Evolutionary conservation across 441 rosid genomes (phyloP).

Genomic region (Erysimum pusillum): DNA sequence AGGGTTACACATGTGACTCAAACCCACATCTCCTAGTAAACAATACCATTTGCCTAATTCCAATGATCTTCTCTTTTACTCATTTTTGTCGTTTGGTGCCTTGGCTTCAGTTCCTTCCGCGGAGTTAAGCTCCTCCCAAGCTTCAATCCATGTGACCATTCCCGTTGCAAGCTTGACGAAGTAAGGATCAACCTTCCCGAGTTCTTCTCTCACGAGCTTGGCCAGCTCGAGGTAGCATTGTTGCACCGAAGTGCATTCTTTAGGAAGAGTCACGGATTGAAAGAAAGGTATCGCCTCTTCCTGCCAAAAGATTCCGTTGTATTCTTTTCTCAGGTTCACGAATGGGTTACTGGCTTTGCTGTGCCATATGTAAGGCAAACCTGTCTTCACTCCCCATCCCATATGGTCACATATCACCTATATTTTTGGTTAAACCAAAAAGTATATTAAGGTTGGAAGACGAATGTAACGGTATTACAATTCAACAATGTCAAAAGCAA

Average conservation of each 20-base stretch:
- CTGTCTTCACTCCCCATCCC: conserved; percentile 66
- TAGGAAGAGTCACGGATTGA: conserved; percentile 49
- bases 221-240: conserved; percentile 56
- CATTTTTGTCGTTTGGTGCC: conserved; percentile 14
- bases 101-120: conserved; percentile 7
- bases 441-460: background rate
- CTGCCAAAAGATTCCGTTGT: conserved; percentile 61
- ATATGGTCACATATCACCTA: conserved; percentile 66
- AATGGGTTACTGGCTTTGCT: conserved; percentile 59
- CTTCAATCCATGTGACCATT: conserved; percentile 65
- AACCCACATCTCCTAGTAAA: conserved; percentile 12
- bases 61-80: conserved; percentile 23
- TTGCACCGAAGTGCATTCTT: conserved; percentile 58
- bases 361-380: conserved; percentile 64
- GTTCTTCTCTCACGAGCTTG: conserved; percentile 53
- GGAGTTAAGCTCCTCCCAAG: conserved; percentile 64
- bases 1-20: conserved; percentile 3
- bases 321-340: conserved; percentile 56
- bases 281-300: conserved; percentile 63
- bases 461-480: background rate
- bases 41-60: conserved; percentile 10
- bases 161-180: conserved; percentile 58
- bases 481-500: background rate
- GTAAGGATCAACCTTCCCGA: conserved; percentile 53
- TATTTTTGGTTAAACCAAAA: conserved; percentile 21